Evolutionary conservation across 352 stramenopile species (phyloP), one percentile per base, ranked within the genome.

Genomic region (Peronospora belbahrii): DNA sequence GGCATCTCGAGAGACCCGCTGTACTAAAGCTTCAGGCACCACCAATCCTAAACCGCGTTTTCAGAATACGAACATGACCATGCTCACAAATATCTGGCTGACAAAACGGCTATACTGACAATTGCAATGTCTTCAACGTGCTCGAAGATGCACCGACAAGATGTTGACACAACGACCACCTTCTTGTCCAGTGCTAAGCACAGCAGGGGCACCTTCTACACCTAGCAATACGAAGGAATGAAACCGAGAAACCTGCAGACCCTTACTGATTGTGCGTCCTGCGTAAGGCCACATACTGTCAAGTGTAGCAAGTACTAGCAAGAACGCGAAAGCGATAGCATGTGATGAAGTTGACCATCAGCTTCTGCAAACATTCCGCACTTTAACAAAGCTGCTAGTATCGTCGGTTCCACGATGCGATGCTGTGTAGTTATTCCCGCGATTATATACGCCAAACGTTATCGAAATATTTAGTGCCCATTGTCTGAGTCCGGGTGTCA

Each of bases 121-220:
- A 64, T 74, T 39, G 55, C 67, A 50, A 91, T 89, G 59, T 74
- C 74, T 17, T 91, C 77, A 77, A 88, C 77, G 25, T 89, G 88
- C 48, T 85, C 66, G 38, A 86, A 74, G 89, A 42, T 77, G 80
- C 31, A 72, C 61, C 44, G 85, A 88, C 75, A 91, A 91, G 65
- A 85, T 88, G 80, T 47, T 89, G 72, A 75, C 85, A 90, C 60
- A 85, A 84, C 42, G 80, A 91, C 48, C 70, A 85, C 50, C n/a
- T 91, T 91, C 54, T 52, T 91, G 33, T 64, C 89, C 31, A 91
- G 80, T 19, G 80, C 80, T 48, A 88, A 88, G 59, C 76, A 91
- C 33, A 57, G 88, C n/a, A 76, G 74, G 22, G 75, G 75, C 24
- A 85, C 69, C 13, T 91, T 91, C 50, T 95, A 88, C 67, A 93